phyloP scores from a whole-genome alignment of 1,284 basidiomycete genomes.

The Moesziomyces sp. region DNA sequence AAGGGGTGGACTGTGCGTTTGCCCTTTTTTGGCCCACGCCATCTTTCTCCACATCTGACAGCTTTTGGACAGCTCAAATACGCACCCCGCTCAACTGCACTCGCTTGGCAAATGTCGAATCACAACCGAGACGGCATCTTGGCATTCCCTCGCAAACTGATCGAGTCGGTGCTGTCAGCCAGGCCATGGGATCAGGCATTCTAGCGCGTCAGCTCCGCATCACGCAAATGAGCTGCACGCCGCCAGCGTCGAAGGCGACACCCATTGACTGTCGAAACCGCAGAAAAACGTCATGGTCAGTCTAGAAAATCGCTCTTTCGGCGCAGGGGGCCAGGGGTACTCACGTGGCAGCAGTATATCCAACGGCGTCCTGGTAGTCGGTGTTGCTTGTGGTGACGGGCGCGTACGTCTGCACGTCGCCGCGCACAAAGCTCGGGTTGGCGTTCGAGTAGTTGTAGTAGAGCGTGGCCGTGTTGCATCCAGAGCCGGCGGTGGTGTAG shows the following conservation, averaged over 20 bases:
- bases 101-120: too few relatives aligned
- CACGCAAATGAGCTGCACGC: conserved; percentile 20
- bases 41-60: too few relatives aligned
- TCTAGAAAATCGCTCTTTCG: too few relatives aligned
- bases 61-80: too few relatives aligned
- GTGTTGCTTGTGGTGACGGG: conserved; percentile 3
- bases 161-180: too few relatives aligned
- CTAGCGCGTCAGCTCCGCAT: too few relatives aligned
- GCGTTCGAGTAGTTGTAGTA: conserved; percentile 30
- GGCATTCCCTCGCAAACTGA: too few relatives aligned
- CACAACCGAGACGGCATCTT: too few relatives aligned
- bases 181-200: too few relatives aligned
- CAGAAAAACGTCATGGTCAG: too few relatives aligned
- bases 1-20: background rate
- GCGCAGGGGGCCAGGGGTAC: background rate
- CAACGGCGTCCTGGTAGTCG: conserved; percentile 2
- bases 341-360: conserved; percentile 33
- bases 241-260: conserved; percentile 8
- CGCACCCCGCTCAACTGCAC: too few relatives aligned
- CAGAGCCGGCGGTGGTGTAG: conserved; percentile 17
- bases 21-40: too few relatives aligned
- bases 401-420: conserved; percentile 14
- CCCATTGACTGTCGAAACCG: conserved; percentile 14
- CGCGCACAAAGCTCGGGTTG: conserved; percentile 18
- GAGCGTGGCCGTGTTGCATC: conserved; percentile 16